A percentile compares a stretch with the other conserved stretches of the same genome.
These are phyloP conservation scores for Epichloe amarillans DNA, from an alignment of 2,329 filamentous ascomycete species.

Conservation along the genomic window DNA sequence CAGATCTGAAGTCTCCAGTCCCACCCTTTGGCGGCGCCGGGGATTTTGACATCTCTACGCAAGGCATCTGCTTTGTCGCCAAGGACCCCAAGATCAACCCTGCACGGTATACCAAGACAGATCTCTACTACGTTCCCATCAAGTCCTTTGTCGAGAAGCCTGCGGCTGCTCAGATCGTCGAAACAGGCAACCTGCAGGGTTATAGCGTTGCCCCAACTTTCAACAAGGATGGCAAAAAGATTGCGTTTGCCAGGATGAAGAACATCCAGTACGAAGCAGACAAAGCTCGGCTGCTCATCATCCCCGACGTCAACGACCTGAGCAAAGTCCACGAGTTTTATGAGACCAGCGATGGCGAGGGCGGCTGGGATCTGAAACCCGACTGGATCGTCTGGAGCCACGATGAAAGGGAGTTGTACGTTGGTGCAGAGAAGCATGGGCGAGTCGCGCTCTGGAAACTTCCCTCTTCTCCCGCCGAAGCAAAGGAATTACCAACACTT, in stretches of 20 bases:
- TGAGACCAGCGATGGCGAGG: slow-evolving; percentile 46
- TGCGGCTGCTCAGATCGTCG: slow-evolving; percentile 33
- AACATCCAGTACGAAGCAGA: slow-evolving; percentile 69
- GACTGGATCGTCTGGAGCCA: slow-evolving; percentile 43
- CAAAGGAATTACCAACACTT: slow-evolving; percentile 32
- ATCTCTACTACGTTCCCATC: slow-evolving; percentile 62
- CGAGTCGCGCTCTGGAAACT: slow-evolving; percentile 48
- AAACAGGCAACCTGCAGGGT: slow-evolving; percentile 46
- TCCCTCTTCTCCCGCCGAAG: slow-evolving; percentile 38
- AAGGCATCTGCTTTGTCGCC: slow-evolving; percentile 59
- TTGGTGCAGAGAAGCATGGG: slow-evolving; percentile 61
- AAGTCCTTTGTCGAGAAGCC: slow-evolving; percentile 44
- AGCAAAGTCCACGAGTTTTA: slow-evolving; percentile 49
- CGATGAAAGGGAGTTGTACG: slow-evolving; percentile 50
- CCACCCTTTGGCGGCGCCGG: slow-evolving; percentile 65
- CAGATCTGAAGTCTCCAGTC: slow-evolving; percentile 51
- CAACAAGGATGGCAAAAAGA: slow-evolving; percentile 54
- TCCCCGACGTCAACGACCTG: slow-evolving; percentile 46
- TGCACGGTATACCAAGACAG: slow-evolving; percentile 66
- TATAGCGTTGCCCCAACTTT: slow-evolving; percentile 58
- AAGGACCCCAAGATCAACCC: slow-evolving; percentile 60
- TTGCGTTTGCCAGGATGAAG: slow-evolving; percentile 72
- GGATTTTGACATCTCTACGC: slow-evolving; percentile 63
- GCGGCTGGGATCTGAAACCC: slow-evolving; percentile 46
- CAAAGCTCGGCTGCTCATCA: slow-evolving; percentile 48